Evolutionary conservation across 371 early-diverging fungal genomes (phyloP), one percentile per base, ranked within the genome.

Genomic region (Actinomucor elegans): DNA sequence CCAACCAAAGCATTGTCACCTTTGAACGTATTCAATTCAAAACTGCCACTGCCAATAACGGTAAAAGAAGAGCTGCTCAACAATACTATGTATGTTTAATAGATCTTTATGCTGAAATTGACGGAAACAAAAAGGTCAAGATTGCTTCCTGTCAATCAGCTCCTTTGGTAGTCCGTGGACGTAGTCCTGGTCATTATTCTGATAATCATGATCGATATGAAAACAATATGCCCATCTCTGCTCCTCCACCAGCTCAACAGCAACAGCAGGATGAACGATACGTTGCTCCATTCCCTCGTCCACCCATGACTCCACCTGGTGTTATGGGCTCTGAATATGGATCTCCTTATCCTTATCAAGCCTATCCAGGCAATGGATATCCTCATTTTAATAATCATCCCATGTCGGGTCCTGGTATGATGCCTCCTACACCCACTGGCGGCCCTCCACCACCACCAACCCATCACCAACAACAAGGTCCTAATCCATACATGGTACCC

Each of bases 1-100:
- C 77, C 26, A 80, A 73, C 50, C 71, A 80, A 46, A 77, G 72
- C 33, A 79, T 89, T 4, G 86, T 83, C 18, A 87, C 89, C 2
- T 97, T 93, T 75, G 96, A 97, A 66, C 85, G 97, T 42, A 78
- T 97, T 31, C 97, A 97, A 76, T 97, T 97, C 84, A 95, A 94
- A 64, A 87, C 90, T 0, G 94, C 96, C 12, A 97, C 97, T 0
- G 94, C 94, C 12, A 96, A 94, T 77, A 95, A 94, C 57, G 93
- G 92, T 44, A 88, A 89, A 61, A 83, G 94, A 57, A 71, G 92
- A 11, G 91, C 93, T 27, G 92, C 94, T 11, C 96, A 95, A 66
- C 96, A 96, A 69, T 94, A 94, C 68, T 92, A 92, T 60, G 80
- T 87, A 26, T 75, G 92, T 36, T 62, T 77, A 34, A 78, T 91